Evolutionary conservation across 371 early-diverging fungal species (phyloP).

Genomic region (Mortierella sp.): DNA sequence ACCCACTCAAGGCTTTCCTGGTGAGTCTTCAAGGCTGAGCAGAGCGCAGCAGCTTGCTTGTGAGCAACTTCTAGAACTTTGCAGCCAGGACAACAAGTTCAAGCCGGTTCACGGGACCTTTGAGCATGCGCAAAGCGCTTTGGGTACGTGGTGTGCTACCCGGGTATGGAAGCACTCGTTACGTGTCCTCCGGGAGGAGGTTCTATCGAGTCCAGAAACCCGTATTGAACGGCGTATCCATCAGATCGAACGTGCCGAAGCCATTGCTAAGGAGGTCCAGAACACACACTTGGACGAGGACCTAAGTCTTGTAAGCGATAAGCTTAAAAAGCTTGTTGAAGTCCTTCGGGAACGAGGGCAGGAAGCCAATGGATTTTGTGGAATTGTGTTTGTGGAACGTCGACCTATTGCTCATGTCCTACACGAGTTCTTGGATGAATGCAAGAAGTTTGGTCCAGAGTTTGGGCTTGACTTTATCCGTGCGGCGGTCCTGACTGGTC

Average conservation of each 20-base stretch:
- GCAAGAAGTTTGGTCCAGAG: constrained; percentile 59
- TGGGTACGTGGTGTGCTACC: constrained; percentile 78
- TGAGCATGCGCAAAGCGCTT: constrained; percentile 19
- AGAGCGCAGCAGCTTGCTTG: constrained; percentile 34
- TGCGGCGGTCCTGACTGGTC: constrained; percentile 70
- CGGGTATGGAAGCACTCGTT: constrained; percentile 60
- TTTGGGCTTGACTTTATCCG: constrained; percentile 56
- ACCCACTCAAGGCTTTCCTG: neutral
- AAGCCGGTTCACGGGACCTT: constrained; percentile 2
- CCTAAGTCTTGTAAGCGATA: constrained; percentile 54
- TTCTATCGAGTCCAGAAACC: neutral
- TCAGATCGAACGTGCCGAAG: constrained; percentile 6
- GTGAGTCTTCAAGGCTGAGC: constrained; percentile 27
- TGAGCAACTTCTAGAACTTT: constrained; percentile 44
- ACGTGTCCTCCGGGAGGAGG: constrained; percentile 31
- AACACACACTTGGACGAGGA: constrained; percentile 5
- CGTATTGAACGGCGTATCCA: neutral
- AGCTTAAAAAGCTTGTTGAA: constrained; percentile 65
- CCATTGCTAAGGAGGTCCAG: constrained; percentile 17
- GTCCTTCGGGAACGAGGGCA: constrained; percentile 53
- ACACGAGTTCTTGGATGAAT: constrained; percentile 59
- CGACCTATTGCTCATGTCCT: constrained; percentile 77
- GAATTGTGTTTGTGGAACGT: constrained; percentile 85
- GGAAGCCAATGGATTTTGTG: constrained; percentile 70
- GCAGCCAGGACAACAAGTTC: neutral